phyloP scores from a whole-genome alignment of 2,329 filamentous ascomycete species.

The Fusarium paranaense region DNA sequence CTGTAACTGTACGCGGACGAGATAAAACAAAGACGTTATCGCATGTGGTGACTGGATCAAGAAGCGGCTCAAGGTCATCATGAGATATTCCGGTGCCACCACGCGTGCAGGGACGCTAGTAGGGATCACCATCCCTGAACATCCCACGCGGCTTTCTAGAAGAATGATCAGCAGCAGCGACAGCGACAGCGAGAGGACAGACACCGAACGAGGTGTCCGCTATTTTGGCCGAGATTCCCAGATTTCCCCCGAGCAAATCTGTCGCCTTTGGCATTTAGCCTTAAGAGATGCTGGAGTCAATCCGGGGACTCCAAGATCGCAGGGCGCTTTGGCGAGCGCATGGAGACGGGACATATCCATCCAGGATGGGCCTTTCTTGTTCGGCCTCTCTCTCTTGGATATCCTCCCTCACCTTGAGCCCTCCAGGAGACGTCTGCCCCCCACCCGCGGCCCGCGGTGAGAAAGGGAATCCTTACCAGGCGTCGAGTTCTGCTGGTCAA shows the following conservation, averaged over 20 bases:
- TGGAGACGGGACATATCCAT: not conserved
- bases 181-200: slow-evolving; percentile 1
- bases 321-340: not conserved
- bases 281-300: not conserved
- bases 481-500: slow-evolving; percentile 16
- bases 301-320: not conserved
- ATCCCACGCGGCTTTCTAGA: slow-evolving; percentile 25
- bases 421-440: not conserved
- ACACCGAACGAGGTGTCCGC: not conserved
- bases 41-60: slow-evolving; percentile 3
- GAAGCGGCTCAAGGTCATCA: slow-evolving; percentile 28
- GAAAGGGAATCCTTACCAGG: slow-evolving; percentile 31
- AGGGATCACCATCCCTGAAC: slow-evolving; percentile 32
- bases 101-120: slow-evolving; percentile 32
- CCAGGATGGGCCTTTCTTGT: not conserved
- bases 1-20: not conserved
- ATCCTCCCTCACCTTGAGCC: slow-evolving; percentile 2
- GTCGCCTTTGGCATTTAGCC: not conserved
- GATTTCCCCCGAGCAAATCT: not conserved
- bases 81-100: slow-evolving; percentile 21
- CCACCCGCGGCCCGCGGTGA: slow-evolving; percentile 12
- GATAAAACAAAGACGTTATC: slow-evolving; percentile 26
- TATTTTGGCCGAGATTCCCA: slow-evolving; percentile 9
- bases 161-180: slow-evolving; percentile 11
- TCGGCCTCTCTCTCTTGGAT: not conserved